A percentile compares a stretch with the other conserved stretches of the same genome.
phyloP scores from a whole-genome alignment of 75 land plant species.

The Chamaecyparis obtusa region DNA sequence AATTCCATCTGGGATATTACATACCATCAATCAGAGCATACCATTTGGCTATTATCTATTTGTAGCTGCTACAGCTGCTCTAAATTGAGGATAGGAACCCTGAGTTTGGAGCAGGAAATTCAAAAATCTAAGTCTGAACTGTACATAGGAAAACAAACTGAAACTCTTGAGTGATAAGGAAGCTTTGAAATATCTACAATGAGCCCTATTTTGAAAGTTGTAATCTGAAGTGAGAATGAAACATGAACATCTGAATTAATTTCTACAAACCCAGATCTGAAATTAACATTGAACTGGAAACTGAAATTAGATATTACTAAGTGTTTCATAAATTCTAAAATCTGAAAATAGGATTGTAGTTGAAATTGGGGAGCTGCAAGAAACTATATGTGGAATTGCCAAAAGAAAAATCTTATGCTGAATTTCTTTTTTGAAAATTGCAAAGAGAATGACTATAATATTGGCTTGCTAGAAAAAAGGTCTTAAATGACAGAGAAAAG shows the following conservation, averaged over 20 bases:
- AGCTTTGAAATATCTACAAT: neutral
- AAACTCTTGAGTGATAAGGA: neutral
- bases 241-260: neutral
- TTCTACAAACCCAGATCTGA: too few species aligned
- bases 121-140: neutral
- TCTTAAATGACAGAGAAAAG: neutral
- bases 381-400: neutral
- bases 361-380: neutral
- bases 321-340: neutral
- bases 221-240: neutral
- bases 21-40: neutral
- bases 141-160: neutral
- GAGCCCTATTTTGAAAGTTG: neutral
- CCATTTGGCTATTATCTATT: neutral
- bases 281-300: neutral
- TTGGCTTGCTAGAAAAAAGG: neutral
- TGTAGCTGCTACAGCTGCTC: neutral
- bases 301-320: neutral
- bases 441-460: neutral
- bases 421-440: neutral
- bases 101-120: neutral
- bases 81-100: neutral
- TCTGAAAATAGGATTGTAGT: neutral
- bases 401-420: neutral
- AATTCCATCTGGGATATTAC: neutral